Evolutionary conservation across 768 basidiomycete genomes (phyloP).

Genomic region (Pisolithus marmoratus): DNA sequence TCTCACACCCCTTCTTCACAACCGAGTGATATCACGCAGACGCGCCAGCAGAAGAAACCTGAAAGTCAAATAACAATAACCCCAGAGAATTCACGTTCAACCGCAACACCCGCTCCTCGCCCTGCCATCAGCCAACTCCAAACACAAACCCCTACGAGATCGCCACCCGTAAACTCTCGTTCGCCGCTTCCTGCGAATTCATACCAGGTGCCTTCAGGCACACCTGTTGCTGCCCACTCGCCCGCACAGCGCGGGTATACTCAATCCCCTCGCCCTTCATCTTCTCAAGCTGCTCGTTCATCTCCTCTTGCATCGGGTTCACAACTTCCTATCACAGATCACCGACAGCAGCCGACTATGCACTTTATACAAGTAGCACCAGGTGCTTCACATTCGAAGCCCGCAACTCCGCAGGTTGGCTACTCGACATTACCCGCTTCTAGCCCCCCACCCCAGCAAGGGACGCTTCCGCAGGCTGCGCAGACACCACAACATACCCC

Average conservation of each 20-base stretch:
- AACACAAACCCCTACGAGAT: slow-evolving; percentile 20
- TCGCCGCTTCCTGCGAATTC: slow-evolving; percentile 18
- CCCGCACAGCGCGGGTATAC: slow-evolving; percentile 31
- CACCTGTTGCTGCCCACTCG: slow-evolving; percentile 19
- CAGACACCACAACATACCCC: slow-evolving; percentile 18
- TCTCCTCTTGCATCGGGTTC: slow-evolving; percentile 25
- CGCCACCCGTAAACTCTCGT: slow-evolving; percentile 24
- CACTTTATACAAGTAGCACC: slow-evolving; percentile 26
- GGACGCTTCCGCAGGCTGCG: slow-evolving; percentile 17
- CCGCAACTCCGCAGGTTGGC: slow-evolving; percentile 24
- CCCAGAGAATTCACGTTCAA: slow-evolving; percentile 25
- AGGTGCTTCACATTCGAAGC: slow-evolving; percentile 19
- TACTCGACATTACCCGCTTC: slow-evolving; percentile 16
- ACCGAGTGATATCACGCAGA: slow-evolving; percentile 19
- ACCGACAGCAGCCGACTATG: slow-evolving; percentile 16
- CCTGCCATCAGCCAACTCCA: slow-evolving; percentile 30
- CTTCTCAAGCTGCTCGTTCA: slow-evolving; percentile 26
- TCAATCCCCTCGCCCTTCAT: slow-evolving; percentile 30
- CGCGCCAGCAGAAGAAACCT: slow-evolving; percentile 23
- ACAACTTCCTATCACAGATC: slow-evolving; percentile 22
- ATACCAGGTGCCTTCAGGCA: slow-evolving; percentile 16
- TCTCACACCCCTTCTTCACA: slow-evolving; percentile 28
- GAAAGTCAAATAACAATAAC: slow-evolving; percentile 17
- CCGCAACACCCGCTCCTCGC: slow-evolving; percentile 27
- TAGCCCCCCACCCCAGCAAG: slow-evolving; percentile 15